Conservation (phyloP, 306 rosid species). For the Prunus kanzakura region DNA sequence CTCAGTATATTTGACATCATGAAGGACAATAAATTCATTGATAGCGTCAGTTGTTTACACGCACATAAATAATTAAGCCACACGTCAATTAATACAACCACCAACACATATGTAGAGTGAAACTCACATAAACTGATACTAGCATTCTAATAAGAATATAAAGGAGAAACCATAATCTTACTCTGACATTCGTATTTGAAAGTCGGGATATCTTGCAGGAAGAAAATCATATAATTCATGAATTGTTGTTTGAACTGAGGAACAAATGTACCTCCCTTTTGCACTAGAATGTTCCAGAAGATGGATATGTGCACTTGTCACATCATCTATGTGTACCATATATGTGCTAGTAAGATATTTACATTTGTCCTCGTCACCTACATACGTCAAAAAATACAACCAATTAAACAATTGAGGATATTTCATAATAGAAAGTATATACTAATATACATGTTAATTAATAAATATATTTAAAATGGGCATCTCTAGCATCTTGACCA, state of each 20-base stretch:
- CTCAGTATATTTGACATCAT: background rate
- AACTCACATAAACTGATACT: too few species aligned
- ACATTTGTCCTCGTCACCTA: constrained; percentile 33
- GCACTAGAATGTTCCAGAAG: constrained; percentile 52
- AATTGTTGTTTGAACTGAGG: constrained; percentile 31
- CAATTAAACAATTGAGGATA: background rate
- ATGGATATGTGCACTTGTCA: constrained; percentile 53
- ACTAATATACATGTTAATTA: too few species aligned
- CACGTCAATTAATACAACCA: background rate
- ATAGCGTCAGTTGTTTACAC: background rate
- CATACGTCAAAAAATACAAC: background rate
- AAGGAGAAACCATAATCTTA: constrained; percentile 21
- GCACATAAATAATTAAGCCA: background rate
- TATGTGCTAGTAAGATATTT: constrained; percentile 10
- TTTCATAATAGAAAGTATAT: background rate
- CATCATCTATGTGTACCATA: constrained; percentile 63
- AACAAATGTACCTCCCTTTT: constrained; percentile 60
- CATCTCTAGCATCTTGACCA: too few species aligned
- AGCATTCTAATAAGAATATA: too few species aligned
- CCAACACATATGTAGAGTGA: too few species aligned
- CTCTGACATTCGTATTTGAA: constrained; percentile 42
- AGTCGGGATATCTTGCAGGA: constrained; percentile 44
- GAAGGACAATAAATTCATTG: background rate
- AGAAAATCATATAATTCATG: constrained; percentile 30
- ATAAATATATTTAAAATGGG: too few species aligned